Percentiles rank a stretch among this genome's conserved stretches.
These are phyloP conservation scores for Trichoderma simmonsii DNA, from an alignment of 2,329 filamentous ascomycete species.

Conservation along the genomic window DNA sequence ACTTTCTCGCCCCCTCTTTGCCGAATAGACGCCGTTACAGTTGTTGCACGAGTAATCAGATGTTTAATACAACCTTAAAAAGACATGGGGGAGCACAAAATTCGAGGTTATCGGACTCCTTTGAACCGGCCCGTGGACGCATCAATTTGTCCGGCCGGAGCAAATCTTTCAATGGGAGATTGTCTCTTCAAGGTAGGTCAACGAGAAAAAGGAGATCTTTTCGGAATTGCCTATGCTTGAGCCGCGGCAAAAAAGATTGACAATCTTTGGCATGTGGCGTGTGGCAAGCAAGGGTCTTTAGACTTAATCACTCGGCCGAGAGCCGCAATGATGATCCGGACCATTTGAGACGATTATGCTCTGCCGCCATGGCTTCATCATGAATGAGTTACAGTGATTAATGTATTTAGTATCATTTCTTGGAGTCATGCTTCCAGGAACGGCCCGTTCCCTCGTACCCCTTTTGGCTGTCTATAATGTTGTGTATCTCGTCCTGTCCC, in stretches of 20 bases:
- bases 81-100: too few relatives aligned
- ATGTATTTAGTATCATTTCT: not conserved
- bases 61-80: not conserved
- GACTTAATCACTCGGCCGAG: constrained; percentile 1
- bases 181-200: too few relatives aligned
- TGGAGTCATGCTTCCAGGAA: not conserved
- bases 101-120: not conserved
- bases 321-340: not conserved
- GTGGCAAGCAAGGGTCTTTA: not conserved
- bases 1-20: not conserved
- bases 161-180: not conserved
- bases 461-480: not conserved
- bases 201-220: not conserved
- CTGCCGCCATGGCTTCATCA: not conserved
- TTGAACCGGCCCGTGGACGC: not conserved
- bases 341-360: not conserved
- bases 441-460: constrained; percentile 8
- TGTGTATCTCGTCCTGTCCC: not conserved
- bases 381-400: not conserved
- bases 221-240: not conserved
- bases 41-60: not conserved
- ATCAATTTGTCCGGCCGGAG: constrained; percentile 3
- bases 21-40: not conserved
- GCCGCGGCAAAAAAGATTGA: not conserved
- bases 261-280: not conserved